Conservation (phyloP, 345 rosid genomes). For the Excoecaria cochinchinensis region DNA sequence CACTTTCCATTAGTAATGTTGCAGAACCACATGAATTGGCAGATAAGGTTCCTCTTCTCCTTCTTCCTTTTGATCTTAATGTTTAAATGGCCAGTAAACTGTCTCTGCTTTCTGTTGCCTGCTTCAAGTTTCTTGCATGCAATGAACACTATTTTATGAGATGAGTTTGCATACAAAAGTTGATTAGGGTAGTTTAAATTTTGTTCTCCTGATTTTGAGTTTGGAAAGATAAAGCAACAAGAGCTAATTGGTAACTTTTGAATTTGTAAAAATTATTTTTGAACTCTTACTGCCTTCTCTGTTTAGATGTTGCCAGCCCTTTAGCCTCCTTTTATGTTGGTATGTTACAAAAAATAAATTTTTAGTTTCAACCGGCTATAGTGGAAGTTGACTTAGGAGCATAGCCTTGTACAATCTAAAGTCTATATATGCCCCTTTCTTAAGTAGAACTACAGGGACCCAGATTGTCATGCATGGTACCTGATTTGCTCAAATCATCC, state of each 20-base stretch:
- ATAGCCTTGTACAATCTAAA: not conserved
- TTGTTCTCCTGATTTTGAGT: not conserved
- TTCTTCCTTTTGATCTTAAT: not conserved
- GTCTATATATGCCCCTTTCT: not conserved
- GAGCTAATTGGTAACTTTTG: not conserved
- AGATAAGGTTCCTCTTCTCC: conserved; percentile 35
- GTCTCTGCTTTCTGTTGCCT: not conserved
- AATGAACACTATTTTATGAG: not conserved
- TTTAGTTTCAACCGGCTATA: not conserved
- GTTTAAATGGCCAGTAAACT: not conserved
- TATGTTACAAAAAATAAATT: too few species aligned
- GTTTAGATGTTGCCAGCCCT: too few species aligned
- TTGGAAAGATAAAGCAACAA: not conserved
- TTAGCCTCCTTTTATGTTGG: too few species aligned
- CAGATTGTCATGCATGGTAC: not conserved
- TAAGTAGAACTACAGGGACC: not conserved
- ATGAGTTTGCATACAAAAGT: not conserved
- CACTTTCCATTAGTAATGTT: conserved; percentile 26
- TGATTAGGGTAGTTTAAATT: not conserved
- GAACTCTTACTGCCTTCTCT: not conserved
- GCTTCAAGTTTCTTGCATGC: not conserved
- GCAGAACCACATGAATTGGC: conserved; percentile 21
- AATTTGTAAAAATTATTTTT: not conserved
- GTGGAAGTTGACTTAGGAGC: not conserved
- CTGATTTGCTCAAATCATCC: not conserved